A percentile compares a stretch with the other conserved stretches of the same genome.
Conservation (phyloP, 192 early-diverging fungal species). For the Paraglomus brasilianum region DNA sequence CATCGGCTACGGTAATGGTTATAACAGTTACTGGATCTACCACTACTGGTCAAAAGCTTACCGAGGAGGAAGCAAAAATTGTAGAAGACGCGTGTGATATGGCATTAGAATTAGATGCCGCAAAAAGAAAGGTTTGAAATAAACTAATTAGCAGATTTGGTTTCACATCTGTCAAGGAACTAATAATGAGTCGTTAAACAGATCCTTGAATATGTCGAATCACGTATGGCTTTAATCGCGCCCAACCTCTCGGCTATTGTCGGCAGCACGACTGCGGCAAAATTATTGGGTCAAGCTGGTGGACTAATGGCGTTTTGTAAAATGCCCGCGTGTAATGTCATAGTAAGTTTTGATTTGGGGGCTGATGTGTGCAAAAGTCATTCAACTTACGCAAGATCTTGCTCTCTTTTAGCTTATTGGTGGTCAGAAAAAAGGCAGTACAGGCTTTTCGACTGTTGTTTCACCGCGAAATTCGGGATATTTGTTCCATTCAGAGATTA, state of each 20-base stretch:
- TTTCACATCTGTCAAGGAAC: background rate
- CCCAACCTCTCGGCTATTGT: slow-evolving; percentile 90
- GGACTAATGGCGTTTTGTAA: slow-evolving; percentile 82
- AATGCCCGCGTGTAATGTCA: slow-evolving; percentile 89
- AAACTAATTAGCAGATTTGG: background rate
- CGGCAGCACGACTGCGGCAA: slow-evolving; percentile 83
- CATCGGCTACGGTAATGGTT: slow-evolving; percentile 84
- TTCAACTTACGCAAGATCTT: slow-evolving; percentile 27
- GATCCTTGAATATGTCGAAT: slow-evolving; percentile 89
- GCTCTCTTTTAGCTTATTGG: slow-evolving; percentile 36
- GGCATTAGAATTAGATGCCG: slow-evolving; percentile 67
- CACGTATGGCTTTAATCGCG: slow-evolving; percentile 88
- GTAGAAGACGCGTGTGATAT: slow-evolving; percentile 82
- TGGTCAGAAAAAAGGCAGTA: slow-evolving; percentile 49
- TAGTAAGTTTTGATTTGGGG: slow-evolving; percentile 40
- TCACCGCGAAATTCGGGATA: slow-evolving; percentile 76
- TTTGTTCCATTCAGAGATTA: slow-evolving; percentile 76
- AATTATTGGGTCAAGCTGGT: slow-evolving; percentile 87
- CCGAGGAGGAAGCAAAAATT: slow-evolving; percentile 56
- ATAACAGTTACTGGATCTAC: slow-evolving; percentile 89
- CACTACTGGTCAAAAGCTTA: slow-evolving; percentile 67
- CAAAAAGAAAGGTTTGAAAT: slow-evolving; percentile 58
- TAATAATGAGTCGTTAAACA: slow-evolving; percentile 25
- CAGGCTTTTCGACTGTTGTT: slow-evolving; percentile 65
- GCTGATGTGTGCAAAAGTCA: slow-evolving; percentile 29